Base-by-base conservation (phyloP, 768 basidiomycete genomes). In the Pleurotus citrinopileatus region DNA sequence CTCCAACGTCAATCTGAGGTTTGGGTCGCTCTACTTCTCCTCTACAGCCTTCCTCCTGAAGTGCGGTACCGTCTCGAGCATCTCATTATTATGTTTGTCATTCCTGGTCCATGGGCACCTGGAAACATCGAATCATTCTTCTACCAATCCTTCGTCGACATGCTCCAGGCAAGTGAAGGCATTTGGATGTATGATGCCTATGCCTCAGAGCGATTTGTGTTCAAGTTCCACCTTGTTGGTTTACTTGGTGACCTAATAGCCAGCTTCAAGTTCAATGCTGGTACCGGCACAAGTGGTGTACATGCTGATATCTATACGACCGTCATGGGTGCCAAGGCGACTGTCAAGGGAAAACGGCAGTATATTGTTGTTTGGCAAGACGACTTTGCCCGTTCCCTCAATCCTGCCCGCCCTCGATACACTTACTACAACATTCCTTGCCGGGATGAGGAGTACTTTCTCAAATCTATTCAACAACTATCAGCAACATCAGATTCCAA, bases 121-220 rank as follows among this genome's bases (percentile, higher is more conserved):
- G 63, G 63, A 47, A 52, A 65, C 54, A 55, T 68, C 8, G 64
- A 68, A 36, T 64, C 65, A 10, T 68, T 64, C 45, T 20, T 63
- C 3, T 68, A 22, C 12, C 44, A 55, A 25, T n/a, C 59, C 17
- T 68, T 68, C 55, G 57, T 63, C 43, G 67, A 70, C 38, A 60
- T 70, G 53, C 63, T 65, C 26, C 12, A 32, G 29, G 57, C 59
- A 26, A 56, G 43, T 55, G 63, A 63, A 54, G 69, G 69, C 4
- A 56, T 70, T 3, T 70, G 69, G 69, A 66, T 65, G 1, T 70
- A 64, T 62, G 67, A 68, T 64, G 63, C 67, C 7, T 2, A 68
- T 9, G 53, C 64, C 9, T 58, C 57, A 7, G 43, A 57, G 1
- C 62, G 63, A 43, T 65, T 67, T 57, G 25, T 68, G 5, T 25